phyloP scores from a whole-genome alignment of 305 asterid genomes.

The Solanum hybrid region DNA sequence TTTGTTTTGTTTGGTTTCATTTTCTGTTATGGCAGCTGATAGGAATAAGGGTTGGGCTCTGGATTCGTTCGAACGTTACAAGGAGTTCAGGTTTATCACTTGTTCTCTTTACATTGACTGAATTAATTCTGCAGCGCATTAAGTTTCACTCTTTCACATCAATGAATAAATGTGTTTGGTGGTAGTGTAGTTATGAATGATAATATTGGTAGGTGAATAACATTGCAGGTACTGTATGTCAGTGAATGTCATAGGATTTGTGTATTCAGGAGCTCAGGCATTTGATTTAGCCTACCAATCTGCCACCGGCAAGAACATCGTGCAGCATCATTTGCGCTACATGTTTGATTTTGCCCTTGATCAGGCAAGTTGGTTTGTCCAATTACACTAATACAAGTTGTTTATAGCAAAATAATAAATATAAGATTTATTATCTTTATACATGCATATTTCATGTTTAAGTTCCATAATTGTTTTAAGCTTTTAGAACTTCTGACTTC shows the following conservation, averaged over 20 bases:
- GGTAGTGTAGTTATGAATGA: background rate
- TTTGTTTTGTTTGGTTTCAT: conserved; percentile 60
- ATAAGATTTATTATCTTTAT: background rate
- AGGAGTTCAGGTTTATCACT: conserved; percentile 55
- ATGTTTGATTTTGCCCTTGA: conserved; percentile 68
- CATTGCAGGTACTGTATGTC: conserved; percentile 64
- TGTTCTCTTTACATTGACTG: background rate
- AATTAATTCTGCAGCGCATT: background rate
- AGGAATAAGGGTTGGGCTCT: conserved; percentile 48
- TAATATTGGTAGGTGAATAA: background rate
- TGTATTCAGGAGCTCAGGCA: conserved; percentile 68
- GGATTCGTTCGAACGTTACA: conserved; percentile 48
- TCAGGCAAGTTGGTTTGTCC: conserved; percentile 46
- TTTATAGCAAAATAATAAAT: background rate
- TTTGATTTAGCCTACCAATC: conserved; percentile 36
- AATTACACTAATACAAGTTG: background rate
- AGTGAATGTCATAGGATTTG: conserved; percentile 62
- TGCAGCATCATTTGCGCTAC: conserved; percentile 32
- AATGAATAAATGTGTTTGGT: background rate
- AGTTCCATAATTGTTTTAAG: background rate
- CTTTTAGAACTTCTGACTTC: background rate
- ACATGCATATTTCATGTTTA: background rate
- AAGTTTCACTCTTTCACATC: background rate
- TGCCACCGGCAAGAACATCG: conserved; percentile 38
- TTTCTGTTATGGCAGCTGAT: conserved; percentile 75